A percentile compares a stretch with the other conserved stretches of the same genome.
phyloP scores from a whole-genome alignment of 1,284 basidiomycete species.

The Fomitopsis pinicola region DNA sequence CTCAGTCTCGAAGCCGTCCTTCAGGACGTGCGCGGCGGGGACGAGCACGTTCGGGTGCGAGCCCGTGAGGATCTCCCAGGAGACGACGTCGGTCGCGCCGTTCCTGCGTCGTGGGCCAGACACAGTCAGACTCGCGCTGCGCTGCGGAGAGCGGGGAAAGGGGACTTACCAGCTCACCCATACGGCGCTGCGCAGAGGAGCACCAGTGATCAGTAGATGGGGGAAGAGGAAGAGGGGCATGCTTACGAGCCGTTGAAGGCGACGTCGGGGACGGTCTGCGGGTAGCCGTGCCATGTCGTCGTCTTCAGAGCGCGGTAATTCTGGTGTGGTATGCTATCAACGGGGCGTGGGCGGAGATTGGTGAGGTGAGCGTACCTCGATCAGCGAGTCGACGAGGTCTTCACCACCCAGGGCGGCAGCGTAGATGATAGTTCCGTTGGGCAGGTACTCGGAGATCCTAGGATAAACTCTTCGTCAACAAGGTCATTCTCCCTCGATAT shows the following conservation, averaged over 20 bases:
- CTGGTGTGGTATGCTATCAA: background rate
- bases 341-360: background rate
- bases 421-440: background rate
- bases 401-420: background rate
- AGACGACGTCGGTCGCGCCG: background rate
- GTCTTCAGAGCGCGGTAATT: background rate
- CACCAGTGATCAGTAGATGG: background rate
- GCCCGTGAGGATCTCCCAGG: background rate
- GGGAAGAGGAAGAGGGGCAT: no score
- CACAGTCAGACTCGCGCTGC: background rate
- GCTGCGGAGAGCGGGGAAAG: no score
- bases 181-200: background rate
- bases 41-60: background rate
- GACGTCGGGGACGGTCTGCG: background rate
- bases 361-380: background rate
- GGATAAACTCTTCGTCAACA: background rate
- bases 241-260: conserved; percentile 1
- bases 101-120: background rate
- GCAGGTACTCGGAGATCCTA: background rate
- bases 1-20: background rate
- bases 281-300: background rate
- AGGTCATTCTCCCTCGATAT: background rate
- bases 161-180: background rate
- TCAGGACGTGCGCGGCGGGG: background rate
- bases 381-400: background rate